These are phyloP conservation scores for Lactarius pseudohatsudake DNA, from an alignment of 768 basidiomycete species.

Conservation along the genomic window DNA sequence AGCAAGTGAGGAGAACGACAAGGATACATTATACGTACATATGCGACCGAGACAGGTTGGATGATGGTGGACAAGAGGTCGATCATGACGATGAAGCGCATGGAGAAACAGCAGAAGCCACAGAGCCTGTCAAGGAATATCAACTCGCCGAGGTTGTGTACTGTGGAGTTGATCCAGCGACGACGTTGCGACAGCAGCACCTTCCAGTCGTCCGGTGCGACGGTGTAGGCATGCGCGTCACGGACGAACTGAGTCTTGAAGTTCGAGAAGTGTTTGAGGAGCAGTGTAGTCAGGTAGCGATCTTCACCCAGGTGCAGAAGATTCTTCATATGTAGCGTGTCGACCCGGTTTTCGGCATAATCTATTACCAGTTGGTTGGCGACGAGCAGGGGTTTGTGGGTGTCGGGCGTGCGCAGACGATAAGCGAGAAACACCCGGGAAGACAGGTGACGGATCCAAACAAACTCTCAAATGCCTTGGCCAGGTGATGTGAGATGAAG, in stretches of 20 bases:
- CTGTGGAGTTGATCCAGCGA: constrained; percentile 99
- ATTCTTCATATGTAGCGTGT: constrained; percentile 99
- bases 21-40: constrained; percentile 54
- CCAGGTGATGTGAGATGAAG: constrained; percentile 98
- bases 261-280: constrained; percentile 92
- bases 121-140: constrained; percentile 89
- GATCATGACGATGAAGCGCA: constrained; percentile 98
- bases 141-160: constrained; percentile 94
- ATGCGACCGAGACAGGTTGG: constrained; percentile 84
- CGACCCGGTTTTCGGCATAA: constrained; percentile 94
- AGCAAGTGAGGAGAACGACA: not conserved
- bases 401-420: constrained; percentile 91
- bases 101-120: constrained; percentile 98
- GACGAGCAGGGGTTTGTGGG: constrained; percentile 91
- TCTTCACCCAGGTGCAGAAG: constrained; percentile 97
- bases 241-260: constrained; percentile 96
- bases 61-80: constrained; percentile 87
- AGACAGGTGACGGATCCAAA: constrained; percentile 99
- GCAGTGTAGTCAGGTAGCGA: constrained; percentile 94
- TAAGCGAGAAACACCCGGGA: constrained; percentile 99
- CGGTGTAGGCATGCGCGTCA: constrained; percentile 91
- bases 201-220: constrained; percentile 95
- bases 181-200: constrained; percentile 93
- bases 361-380: constrained; percentile 88
- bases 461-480: constrained; percentile 95